Base-by-base conservation (phyloP, 73 alveolate species). In the Uronychia setigera region DNA sequence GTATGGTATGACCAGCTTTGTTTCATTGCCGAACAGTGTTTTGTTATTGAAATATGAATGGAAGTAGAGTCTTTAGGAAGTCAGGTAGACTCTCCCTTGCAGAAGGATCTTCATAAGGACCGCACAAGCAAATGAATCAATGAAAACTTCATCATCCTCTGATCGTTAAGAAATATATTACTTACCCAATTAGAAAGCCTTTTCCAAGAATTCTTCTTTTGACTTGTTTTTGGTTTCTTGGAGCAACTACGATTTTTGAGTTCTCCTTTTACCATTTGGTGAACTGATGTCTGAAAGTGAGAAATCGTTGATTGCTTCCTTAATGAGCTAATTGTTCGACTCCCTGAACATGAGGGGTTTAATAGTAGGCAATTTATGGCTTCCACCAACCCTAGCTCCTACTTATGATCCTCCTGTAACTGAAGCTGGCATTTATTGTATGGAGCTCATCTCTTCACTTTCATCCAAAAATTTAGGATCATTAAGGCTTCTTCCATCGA, bases 31-130 rank as follows among this genome's bases (percentile, higher is more conserved):
- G 78, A 91, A 91, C 26, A 91, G 59, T 31, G 96, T 91, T 81
- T 91, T 91, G 58, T 80, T 88, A 77, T 91, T 91, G 82, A 91
- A 91, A 60, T 87, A 87, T 14, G 96, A 91, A 81, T 91, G 93
- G 78, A 91, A 91, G 81, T 87, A 87, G 25, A 91, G 33, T 75
- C 91, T 59, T 30, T 89, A 60, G 74, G 60, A 80, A 33, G 91
- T 80, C 1, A 91, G 33, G 46, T 91, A 91, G 74, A 91, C 35
- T 81, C 91, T 86, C 13, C 96, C 96, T 91, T 91, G 59, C 9
- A 91, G 81, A 9, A 91, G 35, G 58, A 91, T 91, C 74, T 91
- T 91, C 30, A 35, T 31, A 32, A 75, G 60, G 5, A 91, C 74
- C n/a, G 96, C 96, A 57, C 96, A 91, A 5, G 93, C 88, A 80